Evolutionary conservation across 805 yeast genomes (phyloP).

Genomic region (Saturnispora besseyi): DNA sequence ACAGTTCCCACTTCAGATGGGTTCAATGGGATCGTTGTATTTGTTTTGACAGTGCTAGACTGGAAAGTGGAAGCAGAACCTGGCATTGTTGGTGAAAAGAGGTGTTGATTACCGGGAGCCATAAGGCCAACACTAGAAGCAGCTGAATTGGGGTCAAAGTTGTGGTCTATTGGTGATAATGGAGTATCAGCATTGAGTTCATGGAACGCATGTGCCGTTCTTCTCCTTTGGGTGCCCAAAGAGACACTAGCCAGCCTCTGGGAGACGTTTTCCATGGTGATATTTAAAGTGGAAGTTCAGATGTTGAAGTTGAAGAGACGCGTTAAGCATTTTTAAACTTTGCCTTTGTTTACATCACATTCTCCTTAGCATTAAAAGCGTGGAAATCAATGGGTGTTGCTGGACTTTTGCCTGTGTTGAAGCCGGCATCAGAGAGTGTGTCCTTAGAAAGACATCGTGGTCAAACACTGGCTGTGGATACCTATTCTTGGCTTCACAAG

Average conservation of each 20-base stretch:
- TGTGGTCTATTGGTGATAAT: slow-evolving; percentile 7
- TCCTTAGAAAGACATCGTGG: slow-evolving; percentile 59
- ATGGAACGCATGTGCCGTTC: slow-evolving; percentile 24
- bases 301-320: background rate
- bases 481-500: slow-evolving; percentile 93
- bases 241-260: background rate
- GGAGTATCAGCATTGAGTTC: slow-evolving; percentile 14
- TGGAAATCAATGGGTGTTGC: slow-evolving; percentile 59
- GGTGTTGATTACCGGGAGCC: slow-evolving; percentile 3
- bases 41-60: background rate
- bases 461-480: slow-evolving; percentile 81
- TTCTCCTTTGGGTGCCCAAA: background rate
- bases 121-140: slow-evolving; percentile 24
- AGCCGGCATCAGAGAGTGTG: slow-evolving; percentile 57
- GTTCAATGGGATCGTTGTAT: background rate
- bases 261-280: background rate
- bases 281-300: background rate
- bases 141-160: slow-evolving; percentile 28
- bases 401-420: slow-evolving; percentile 73
- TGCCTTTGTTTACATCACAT: slow-evolving; percentile 2
- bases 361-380: background rate
- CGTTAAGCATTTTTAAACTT: background rate
- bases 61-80: background rate
- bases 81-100: background rate
- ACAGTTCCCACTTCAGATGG: background rate